Conservation (phyloP, 441 rosid genomes). For the Eutrema salsugineum region DNA sequence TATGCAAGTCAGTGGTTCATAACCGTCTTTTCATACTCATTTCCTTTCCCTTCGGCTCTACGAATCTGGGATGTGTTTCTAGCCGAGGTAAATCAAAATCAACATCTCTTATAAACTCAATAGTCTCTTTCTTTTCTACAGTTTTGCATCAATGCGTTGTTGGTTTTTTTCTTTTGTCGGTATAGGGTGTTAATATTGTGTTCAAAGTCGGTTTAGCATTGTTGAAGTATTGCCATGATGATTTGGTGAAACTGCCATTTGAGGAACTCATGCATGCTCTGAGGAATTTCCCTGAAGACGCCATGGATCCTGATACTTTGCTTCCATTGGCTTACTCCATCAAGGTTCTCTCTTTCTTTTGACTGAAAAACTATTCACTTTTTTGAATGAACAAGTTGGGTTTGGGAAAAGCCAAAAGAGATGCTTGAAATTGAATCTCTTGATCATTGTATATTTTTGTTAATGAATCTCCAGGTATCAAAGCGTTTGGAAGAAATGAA, state of each 20-base stretch:
- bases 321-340: constrained; percentile 85
- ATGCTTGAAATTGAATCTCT: neutral
- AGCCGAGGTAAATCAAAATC: constrained; percentile 54
- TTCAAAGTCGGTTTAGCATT: constrained; percentile 88
- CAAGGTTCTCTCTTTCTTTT: constrained; percentile 49
- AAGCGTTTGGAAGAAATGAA: constrained; percentile 69
- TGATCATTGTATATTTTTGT: neutral
- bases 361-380: constrained; percentile 4
- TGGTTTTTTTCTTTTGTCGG: neutral
- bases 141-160: neutral
- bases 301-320: constrained; percentile 84
- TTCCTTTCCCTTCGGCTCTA: constrained; percentile 84
- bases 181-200: constrained; percentile 83
- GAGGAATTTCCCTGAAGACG: constrained; percentile 85
- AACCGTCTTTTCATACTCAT: constrained; percentile 86
- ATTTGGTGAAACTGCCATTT: constrained; percentile 81
- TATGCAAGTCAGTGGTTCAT: constrained; percentile 99
- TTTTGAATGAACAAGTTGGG: neutral
- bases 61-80: constrained; percentile 98
- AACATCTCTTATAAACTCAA: neutral
- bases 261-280: constrained; percentile 88
- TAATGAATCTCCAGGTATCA: constrained; percentile 48
- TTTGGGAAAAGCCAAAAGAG: neutral
- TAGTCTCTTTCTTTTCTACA: neutral
- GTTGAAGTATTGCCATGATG: constrained; percentile 81